Base-by-base conservation (phyloP, 1,139 yeast species). In the Candida tetrigidarum region DNA sequence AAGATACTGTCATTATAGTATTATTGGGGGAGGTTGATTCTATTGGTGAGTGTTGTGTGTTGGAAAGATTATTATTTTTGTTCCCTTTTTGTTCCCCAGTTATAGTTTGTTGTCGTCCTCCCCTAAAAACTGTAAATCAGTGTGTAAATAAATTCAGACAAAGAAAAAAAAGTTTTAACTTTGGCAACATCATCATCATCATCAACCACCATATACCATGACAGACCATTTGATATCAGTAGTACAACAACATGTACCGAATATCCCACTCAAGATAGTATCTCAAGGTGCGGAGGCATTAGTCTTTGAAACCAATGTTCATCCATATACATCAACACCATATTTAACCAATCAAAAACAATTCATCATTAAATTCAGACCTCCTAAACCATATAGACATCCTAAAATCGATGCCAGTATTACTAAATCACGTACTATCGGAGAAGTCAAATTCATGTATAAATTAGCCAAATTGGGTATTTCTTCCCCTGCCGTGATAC, bases 261-360 rank as follows among this genome's bases (percentile, higher is more conserved):
- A 76, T 42, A 66, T 83, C 27, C 79, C 82, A 3, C 55, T 84
- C 10, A 58, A 64, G 2, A 72, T 83, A 35, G 70, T 89, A 2
- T 87, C 96, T 0, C 98, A 92, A 60, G 98, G 98, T n/a, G 97
- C 98, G 0, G 98, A 92, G 60, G 97, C 97, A 0, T 74, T 89
- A 18, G 93, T 91, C 2, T 89, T 86, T 62, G 66, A 72, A 26
- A 79, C 95, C 0, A 47, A 62, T 0, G 62, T 64, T 2, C 97
- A 90, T 62, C 97, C 97, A 12, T 91, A 85, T 59, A 59, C 76
- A 27, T 71, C 76, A n/a, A 51, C 39, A 41, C 57, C 61, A 19
- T 54, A 41, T 38, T 51, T 66, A 9, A 50, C 54, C 14, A 62
- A 67, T 42, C 50, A 56, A 0, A 42, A 53, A 3, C 62, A 69